Evolutionary conservation across 352 stramenopile genomes (phyloP).

Genomic region (Thraustotheca clavata): DNA sequence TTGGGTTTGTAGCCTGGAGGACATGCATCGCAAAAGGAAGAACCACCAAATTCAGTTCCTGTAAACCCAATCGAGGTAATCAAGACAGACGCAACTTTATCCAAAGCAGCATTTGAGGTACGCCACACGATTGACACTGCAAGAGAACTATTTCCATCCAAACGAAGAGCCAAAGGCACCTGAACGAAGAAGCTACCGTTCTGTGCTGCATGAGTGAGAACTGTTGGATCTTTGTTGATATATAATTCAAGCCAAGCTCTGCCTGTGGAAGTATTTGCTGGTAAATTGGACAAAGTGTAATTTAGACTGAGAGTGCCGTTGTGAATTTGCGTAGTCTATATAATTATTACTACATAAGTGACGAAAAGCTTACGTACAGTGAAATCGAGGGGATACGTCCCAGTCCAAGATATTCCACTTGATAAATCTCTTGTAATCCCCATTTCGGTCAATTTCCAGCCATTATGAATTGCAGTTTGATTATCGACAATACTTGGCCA

Average conservation of each 20-base stretch:
- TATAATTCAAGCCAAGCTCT: slow-evolving; percentile 5
- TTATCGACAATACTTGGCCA: slow-evolving; percentile 18
- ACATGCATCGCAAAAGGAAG: background rate
- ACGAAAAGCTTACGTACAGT: background rate
- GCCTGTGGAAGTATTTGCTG: background rate
- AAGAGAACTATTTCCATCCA: slow-evolving; percentile 13
- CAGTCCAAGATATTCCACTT: background rate
- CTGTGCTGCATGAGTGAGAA: background rate
- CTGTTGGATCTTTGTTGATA: background rate
- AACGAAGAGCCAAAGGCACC: background rate
- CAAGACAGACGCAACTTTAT: background rate
- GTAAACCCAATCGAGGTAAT: background rate
- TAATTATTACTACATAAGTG: background rate
- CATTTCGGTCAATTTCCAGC: slow-evolving; percentile 19
- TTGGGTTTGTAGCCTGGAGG: slow-evolving; percentile 2
- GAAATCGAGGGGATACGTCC: background rate
- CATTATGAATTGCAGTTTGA: slow-evolving; percentile 3
- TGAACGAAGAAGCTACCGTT: slow-evolving; percentile 18
- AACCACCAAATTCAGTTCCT: background rate
- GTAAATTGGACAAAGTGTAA: slow-evolving; percentile 9
- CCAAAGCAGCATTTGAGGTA: background rate
- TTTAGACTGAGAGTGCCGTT: slow-evolving; percentile 8
- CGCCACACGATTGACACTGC: slow-evolving; percentile 10
- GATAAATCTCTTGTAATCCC: slow-evolving; percentile 13
- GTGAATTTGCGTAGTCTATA: slow-evolving; percentile 9